Base-by-base conservation (phyloP, 2,329 filamentous ascomycete genomes). In the Waltergamsia citrina region DNA sequence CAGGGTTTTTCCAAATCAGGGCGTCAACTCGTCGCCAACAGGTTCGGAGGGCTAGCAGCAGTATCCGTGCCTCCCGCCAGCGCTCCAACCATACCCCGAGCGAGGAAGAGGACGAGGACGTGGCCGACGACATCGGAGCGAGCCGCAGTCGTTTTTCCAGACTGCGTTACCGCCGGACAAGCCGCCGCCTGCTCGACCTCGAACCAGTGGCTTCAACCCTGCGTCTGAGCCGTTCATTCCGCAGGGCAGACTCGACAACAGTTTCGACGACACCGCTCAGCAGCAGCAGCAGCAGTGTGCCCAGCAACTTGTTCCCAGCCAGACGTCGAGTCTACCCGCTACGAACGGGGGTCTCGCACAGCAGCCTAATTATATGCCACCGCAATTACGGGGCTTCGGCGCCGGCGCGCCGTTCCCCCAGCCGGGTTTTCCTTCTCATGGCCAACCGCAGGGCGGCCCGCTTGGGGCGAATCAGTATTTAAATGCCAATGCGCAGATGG, bases 381-480 rank as follows among this genome's bases (percentile, higher is more conserved):
- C 57, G 25, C 57, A 57, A 45, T 48, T 59, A 31, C 50, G 57
- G 44, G 53, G 50, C 46, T 61, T 61, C 40, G 49, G 50, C 42
- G 55, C 50, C 40, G 57, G 54, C 34, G 54, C 46, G 43, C 58
- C 60, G 19, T 63, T 63, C 43, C 60, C 63, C 42, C 58, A 62
- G 38, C 54, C 56, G 34, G 69, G 71, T 39, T 75, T 72, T 47
- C 62, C 68, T n/a, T 62, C 65, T 24, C 66, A 70, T 42, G 54
- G 49, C 30, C 68, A 73, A 44, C 61, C 64, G 29, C 71, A 73
- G 43, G 61, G 59, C 33, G 60, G 57, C 24, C 70, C 62, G 29
- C 53, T 88, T 37, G 71, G 73, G 43, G 68, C 71, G 39, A 83
- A 84, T 53, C 77, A 82, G 33, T 93, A 92, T 55, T 74, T 78